Evolutionary conservation across 139 green algal genomes (phyloP), one percentile per base, ranked within the genome.

Genomic region (Chlamydomonas incerta): DNA sequence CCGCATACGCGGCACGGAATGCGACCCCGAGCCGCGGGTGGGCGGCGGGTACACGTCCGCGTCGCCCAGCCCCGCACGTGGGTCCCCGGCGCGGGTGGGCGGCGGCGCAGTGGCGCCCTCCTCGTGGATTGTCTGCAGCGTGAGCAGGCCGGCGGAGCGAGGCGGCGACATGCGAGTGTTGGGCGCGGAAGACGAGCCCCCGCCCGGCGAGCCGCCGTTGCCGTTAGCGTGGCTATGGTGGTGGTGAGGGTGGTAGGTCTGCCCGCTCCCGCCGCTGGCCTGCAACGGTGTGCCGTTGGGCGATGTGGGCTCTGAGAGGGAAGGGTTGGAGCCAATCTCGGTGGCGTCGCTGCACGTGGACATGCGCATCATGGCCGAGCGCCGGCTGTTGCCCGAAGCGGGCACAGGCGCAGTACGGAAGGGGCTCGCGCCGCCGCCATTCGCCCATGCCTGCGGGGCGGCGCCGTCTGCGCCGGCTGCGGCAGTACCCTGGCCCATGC

Each of bases 101-200:
- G 74, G 74, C 13, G 35, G 60, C 57, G 18, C 63, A 4, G 63
- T 37, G 13, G 66, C 67, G 15, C 66, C 80, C 50, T 85, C 80
- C 67, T 85, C 80, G 80, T 85, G 80, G 66, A 85, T 85, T 24
- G 80, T 85, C 24, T 85, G 80, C 66, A 85, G 80, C 66, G 80
- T 77, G 37, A n/a, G 80, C 3, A 41, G 13, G 20, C 50, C 66
- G 15, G 66, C 50, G 50, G n/a, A 57, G 65, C 80, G 80, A 0
- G 80, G 80, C 0, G 80, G 80, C 17, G 80, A 85, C 66, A 76
- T 69, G 47, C 80, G 79, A 3, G 65, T 58, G 35, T 6, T 11
- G 35, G 24, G 34, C n/a, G 24, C 21, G 41, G 70, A 60, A 13
- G 41, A 35, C 8, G 41, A 34, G 34, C 57, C 9, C 13, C 20